Conservation (phyloP, 345 rosid species). For the Eucalyptus regnans region DNA sequence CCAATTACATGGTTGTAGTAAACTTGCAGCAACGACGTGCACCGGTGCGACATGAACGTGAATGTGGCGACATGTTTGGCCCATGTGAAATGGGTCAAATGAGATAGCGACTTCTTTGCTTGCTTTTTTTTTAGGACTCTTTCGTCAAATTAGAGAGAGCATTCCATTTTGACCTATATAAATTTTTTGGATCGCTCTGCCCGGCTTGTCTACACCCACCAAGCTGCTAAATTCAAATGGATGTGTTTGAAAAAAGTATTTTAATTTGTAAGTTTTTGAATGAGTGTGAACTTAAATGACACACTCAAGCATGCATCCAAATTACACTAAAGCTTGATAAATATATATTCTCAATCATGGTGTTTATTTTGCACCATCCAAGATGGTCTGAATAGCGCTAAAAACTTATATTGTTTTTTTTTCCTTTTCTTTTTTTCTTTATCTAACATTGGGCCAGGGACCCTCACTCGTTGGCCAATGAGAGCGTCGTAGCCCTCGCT, state of each 20-base stretch:
- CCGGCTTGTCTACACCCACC: neutral
- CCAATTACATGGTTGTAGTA: neutral
- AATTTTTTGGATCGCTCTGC: neutral
- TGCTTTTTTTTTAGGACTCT: neutral
- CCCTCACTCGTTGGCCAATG: no score
- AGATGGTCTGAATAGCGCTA: rapidly evolving
- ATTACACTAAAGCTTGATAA: neutral
- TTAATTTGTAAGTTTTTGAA: neutral
- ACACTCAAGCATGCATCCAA: neutral
- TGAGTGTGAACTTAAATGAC: rapidly evolving
- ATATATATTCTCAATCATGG: no score
- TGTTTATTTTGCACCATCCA: neutral
- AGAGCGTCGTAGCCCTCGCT: rapidly evolving
- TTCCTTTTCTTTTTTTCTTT: no score
- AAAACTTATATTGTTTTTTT: no score
- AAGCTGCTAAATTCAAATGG: no score
- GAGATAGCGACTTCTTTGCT: neutral
- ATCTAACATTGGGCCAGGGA: no score
- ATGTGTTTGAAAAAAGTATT: neutral
- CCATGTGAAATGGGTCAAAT: no score
- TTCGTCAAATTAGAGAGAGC: neutral
- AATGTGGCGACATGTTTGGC: neutral
- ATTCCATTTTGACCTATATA: neutral
- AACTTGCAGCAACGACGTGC: neutral
- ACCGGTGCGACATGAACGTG: rapidly evolving